Base-by-base conservation (phyloP, 2,329 filamentous ascomycete species). In the Colletotrichum liaoningense region DNA sequence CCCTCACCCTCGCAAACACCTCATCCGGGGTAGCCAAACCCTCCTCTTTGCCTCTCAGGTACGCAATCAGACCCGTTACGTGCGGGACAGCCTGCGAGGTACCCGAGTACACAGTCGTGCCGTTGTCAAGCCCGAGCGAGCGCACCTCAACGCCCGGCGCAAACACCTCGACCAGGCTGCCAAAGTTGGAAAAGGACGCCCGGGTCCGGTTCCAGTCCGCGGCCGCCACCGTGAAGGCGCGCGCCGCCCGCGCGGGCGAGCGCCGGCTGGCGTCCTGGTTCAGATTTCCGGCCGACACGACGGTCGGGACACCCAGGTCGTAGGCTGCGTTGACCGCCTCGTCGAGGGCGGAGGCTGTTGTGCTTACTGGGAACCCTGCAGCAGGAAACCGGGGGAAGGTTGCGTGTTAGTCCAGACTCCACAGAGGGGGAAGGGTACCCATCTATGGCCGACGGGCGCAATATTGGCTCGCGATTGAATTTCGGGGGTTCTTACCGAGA, bases 231-330 rank as follows among this genome's bases (percentile, higher is more conserved):
- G 88, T 90, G 75, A 89, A 81, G 60, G 87, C 88, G 30, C 80
- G 79, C 11, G 84, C 76, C 16, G 85, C 84, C 0, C 85, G 86
- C 1, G 87, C 88, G 0, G 88, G 88, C 0, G 88, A 90, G 54
- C 78, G 81, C 73, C 80, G 78, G 5, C 11, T 38, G 14, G 59
- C 69, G 28, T 62, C 46, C 57, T 78, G 81, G 75, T 81, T 79
- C 4, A 77, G 54, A 77, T 90, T 91, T 16, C 89, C 89, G 16
- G 89, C 88, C 5, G 89, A 88, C 1, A 89, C 88, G 38, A 88
- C 86, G 1, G 87, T 83, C 63, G 88, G 83, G 24, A 91, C 80
- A 22, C 88, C 88, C 1, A 79, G 77, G 28, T 78, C 76, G 76
- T 84, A 85, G 52, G 87, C 86, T 42, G 80, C 81, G 49, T 84